phyloP scores from a whole-genome alignment of 225 moss, liverwort and hornwort genomes.

The Polytrichum commune region DNA sequence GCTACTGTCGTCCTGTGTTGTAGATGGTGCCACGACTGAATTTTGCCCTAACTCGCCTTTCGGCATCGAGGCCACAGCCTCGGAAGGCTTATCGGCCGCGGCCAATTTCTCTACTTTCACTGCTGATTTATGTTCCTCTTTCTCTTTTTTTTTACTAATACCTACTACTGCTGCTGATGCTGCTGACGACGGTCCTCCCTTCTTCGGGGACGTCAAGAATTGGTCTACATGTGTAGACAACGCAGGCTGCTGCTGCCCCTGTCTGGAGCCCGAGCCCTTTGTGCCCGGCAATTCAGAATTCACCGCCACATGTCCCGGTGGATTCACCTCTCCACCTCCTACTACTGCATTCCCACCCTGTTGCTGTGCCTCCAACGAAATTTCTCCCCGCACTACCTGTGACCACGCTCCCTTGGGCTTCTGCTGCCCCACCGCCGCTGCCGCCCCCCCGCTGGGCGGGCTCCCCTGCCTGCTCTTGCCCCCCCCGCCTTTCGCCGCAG shows the following conservation, averaged over 20 bases:
- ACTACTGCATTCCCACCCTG: slow-evolving; percentile 1
- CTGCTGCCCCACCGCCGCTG: slow-evolving; percentile 30
- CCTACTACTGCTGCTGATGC: slow-evolving; percentile 7
- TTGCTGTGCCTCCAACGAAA: slow-evolving; percentile 24
- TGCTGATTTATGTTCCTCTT: slow-evolving; percentile 21
- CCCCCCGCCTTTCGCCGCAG: slow-evolving; percentile 12
- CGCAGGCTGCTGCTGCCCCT: slow-evolving; percentile 18
- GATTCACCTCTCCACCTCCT: slow-evolving; percentile 12
- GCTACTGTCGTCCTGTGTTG: slow-evolving; percentile 1
- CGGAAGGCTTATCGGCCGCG: slow-evolving; percentile 27
- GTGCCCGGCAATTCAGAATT: slow-evolving; percentile 32
- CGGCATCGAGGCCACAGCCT: slow-evolving; percentile 24
- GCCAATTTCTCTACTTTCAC: slow-evolving; percentile 36
- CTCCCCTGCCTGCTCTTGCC: slow-evolving; percentile 9
- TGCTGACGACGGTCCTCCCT: slow-evolving; percentile 9
- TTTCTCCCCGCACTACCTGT: slow-evolving; percentile 83
- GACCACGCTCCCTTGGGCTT: slow-evolving; percentile 84
- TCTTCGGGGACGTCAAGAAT: slow-evolving; percentile 6
- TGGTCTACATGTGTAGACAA: slow-evolving; percentile 1
- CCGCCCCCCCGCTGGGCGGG: slow-evolving; percentile 29
- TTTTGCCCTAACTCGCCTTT: slow-evolving; percentile 45
- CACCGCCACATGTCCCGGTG: slow-evolving; percentile 19
- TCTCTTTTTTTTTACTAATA: slow-evolving; percentile 37
- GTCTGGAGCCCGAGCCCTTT: slow-evolving; percentile 22
- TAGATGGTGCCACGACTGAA: slow-evolving; percentile 13